A percentile compares a stretch with the other conserved stretches of the same genome.
These are phyloP conservation scores for Lentinula guzmanii DNA, from an alignment of 768 basidiomycete species.

Conservation along the genomic window DNA sequence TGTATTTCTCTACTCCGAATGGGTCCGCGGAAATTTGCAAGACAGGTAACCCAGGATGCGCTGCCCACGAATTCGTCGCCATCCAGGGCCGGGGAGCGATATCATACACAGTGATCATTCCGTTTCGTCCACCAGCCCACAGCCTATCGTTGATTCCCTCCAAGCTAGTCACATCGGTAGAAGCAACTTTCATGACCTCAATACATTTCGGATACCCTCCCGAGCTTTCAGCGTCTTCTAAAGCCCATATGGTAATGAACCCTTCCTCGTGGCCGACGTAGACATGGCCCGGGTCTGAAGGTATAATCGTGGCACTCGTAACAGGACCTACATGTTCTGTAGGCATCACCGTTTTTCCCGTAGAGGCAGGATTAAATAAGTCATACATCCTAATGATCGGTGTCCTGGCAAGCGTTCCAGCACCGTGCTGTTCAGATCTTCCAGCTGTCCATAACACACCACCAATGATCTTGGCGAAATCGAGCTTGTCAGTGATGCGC, in stretches of 20 bases:
- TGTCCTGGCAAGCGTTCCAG: constrained; percentile 33
- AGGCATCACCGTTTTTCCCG: constrained; percentile 50
- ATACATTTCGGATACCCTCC: constrained; percentile 40
- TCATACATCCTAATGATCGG: constrained; percentile 84
- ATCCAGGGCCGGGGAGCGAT: constrained; percentile 71
- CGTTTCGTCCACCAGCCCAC: constrained; percentile 86
- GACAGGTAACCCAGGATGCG: constrained; percentile 61
- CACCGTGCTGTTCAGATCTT: constrained; percentile 43
- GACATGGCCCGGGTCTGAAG: constrained; percentile 57
- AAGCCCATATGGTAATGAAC: constrained; percentile 75
- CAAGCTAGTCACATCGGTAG: constrained; percentile 75
- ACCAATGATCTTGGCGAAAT: constrained; percentile 68
- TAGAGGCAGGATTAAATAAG: constrained; percentile 35
- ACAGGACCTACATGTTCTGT: constrained; percentile 76
- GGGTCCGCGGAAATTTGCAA: constrained; percentile 64
- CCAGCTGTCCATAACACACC: constrained; percentile 82
- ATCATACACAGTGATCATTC: constrained; percentile 79
- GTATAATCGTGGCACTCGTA: constrained; percentile 72
- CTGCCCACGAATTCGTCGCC: constrained; percentile 83
- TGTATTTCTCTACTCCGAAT: constrained; percentile 60
- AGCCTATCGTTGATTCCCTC: constrained; percentile 80
- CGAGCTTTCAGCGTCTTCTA: constrained; percentile 17
- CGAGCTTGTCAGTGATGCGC: constrained; percentile 76
- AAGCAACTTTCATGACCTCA: constrained; percentile 74
- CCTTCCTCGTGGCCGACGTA: constrained; percentile 94